Base-by-base conservation (phyloP, 2,329 filamentous ascomycete genomes). In the Fusarium keratoplasticum region DNA sequence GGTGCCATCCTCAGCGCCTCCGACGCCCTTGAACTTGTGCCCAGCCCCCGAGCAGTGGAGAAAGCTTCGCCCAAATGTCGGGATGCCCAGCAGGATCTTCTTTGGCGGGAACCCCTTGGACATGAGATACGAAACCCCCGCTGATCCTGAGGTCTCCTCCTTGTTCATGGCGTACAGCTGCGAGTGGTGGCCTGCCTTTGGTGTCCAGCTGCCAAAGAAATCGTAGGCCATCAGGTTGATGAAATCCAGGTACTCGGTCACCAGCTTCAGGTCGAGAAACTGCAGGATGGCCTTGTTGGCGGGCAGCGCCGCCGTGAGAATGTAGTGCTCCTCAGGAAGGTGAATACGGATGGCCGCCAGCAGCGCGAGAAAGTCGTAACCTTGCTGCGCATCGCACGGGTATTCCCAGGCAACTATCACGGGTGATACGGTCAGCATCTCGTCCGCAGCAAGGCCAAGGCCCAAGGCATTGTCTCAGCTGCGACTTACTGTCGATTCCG, bases 181-280 rank as follows among this genome's bases (percentile, higher is more conserved):
- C 6, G 93, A 90, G 64, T 96, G 94, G 80, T 96, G 93, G 8
- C 93, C 94, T 54, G 89, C 90, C 66, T 88, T 88, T 33, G 85
- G 80, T 2, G 89, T 89, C 93, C 93, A 95, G 5, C 89, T 86
- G 1, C 94, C 93, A 29, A 89, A 91, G 78, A 95, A 94, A 81
- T 96, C 94, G 82, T 95, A 96, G 2, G 93, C 89, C 89, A 93
- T 94, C 38, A 96, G 84, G 80, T 96, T 96, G 80, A 96, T 84
- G 71, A 92, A 88, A 81, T 96, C 93, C 38, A 96, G 86, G 75
- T 93, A 91, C 54, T 89, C 84, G 59, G 91, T 87, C 13, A 91
- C 89, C 66, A 86, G 84, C 25, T 82, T 83, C 13, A 96, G 84
- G 79, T 95, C 89, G 79, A 96, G 93, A 78, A 92, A 87, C 76